phyloP scores from a whole-genome alignment of 2,329 filamentous ascomycete genomes.

The Xylariaceae sp. region DNA sequence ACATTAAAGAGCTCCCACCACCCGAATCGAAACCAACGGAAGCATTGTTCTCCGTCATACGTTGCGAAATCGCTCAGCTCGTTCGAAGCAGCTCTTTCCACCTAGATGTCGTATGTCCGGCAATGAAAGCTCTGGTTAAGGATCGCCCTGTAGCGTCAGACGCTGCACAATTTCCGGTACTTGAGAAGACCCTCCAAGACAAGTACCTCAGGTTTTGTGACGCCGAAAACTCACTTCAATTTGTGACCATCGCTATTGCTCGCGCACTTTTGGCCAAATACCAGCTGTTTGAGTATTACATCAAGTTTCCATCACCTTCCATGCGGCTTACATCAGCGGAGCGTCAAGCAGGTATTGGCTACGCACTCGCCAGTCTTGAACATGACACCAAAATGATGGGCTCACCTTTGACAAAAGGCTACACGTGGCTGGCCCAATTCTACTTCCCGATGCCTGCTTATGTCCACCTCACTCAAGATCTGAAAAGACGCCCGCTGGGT shows the following conservation, averaged over 20 bases:
- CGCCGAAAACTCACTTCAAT: constrained; percentile 36
- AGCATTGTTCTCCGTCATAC: constrained; percentile 38
- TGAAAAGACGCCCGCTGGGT: constrained; percentile 19
- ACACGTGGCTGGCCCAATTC: constrained; percentile 34
- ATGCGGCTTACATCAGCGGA: neutral
- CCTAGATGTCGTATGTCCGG: constrained; percentile 34
- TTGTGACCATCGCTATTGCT: constrained; percentile 36
- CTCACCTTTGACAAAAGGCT: constrained; percentile 31
- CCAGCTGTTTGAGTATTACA: constrained; percentile 47
- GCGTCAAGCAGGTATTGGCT: constrained; percentile 27
- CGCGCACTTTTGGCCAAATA: constrained; percentile 43
- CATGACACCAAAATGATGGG: constrained; percentile 33
- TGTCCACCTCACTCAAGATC: constrained; percentile 34
- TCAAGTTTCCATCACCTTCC: constrained; percentile 20
- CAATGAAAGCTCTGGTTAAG: constrained; percentile 12
- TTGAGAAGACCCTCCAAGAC: constrained; percentile 42
- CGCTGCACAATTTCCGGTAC: constrained; percentile 23
- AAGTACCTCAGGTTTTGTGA: constrained; percentile 43
- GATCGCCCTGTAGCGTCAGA: constrained; percentile 8
- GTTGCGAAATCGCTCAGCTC: constrained; percentile 38
- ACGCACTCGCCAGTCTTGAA: constrained; percentile 34
- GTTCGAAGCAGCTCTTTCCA: constrained; percentile 32
- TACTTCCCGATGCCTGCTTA: constrained; percentile 41
- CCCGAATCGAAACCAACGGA: constrained; percentile 35
- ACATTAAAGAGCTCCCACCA: constrained; percentile 34